Conservation (phyloP, 169 alveolate species). For the Plasmodium cynomolgi region DNA sequence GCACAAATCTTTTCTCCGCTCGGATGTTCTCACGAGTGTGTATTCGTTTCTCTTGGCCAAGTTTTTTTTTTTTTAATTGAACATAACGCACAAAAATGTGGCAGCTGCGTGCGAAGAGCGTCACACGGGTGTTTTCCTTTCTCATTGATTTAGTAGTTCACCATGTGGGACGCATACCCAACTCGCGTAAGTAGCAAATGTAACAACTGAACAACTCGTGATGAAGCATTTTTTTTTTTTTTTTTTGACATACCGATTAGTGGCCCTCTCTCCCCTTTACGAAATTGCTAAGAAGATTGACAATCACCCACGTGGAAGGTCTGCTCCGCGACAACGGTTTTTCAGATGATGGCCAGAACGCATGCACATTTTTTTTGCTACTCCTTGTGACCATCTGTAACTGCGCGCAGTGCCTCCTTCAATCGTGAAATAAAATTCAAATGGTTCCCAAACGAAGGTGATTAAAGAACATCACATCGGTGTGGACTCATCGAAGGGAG, state of each 20-base stretch:
- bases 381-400: not conserved
- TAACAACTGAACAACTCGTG: not conserved
- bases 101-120: not conserved
- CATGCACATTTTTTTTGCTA: not conserved
- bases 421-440: not conserved
- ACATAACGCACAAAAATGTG: not conserved
- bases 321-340: not conserved
- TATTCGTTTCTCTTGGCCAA: not conserved
- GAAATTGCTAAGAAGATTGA: not conserved
- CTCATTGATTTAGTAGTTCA: not conserved
- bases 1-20: not conserved
- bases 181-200: not conserved
- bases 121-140: not conserved
- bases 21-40: not conserved
- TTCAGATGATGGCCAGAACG: not conserved
- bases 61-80: not conserved
- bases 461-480: not conserved
- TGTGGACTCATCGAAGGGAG: not conserved
- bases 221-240: not conserved
- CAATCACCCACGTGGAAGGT: not conserved
- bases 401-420: not conserved
- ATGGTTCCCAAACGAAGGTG: not conserved
- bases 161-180: not conserved
- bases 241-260: not conserved
- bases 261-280: not conserved